Base-by-base conservation (phyloP, 805 yeast species). In the Brettanomyces sp. region DNA sequence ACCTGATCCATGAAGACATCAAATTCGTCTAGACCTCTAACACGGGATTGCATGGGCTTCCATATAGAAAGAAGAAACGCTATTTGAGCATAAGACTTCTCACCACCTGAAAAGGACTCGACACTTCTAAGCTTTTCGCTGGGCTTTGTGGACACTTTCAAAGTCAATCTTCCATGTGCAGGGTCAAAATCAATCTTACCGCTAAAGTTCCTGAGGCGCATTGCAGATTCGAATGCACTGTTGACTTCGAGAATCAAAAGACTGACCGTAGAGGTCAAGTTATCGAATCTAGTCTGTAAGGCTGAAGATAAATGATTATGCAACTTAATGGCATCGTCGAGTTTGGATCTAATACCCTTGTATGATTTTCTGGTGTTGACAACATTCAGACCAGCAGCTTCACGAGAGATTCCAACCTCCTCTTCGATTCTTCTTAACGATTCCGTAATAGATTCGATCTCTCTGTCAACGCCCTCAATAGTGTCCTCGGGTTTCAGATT, bases 1-100 rank as follows among this genome's bases (percentile, higher is more conserved):
- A 88, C 86, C 42, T 88, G 87, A 63, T 93, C 99, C 99, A 93
- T 93, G 57, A 82, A 93, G 21, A 93, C 99, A 65, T 93, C 99
- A 62, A 85, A 93, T 63, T 93, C 99, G 64, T 93, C 99, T 49
- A 93, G 67, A 0, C 97, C 97, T 49, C 95, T 77, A 18, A 93
- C 76, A 47, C 85, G 77, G 0, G 95, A 82, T 49, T 83, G 79
- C 96, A 93, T 90, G 25, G 87, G 82, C 52, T 80, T 79, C 99
- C 99, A 93, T 28, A 95, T 84, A 0, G 97, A 83, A 49, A 91
- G 69, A 41, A 93, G 65, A 47, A 93, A 72, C 0, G 97, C 85
- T 51, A 91, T 81, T 61, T 95, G 99, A 0, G 96, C 80, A 62
- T 84, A 91, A 0, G 97, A 88, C 59, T 90, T 90, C 60, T 93